Evolutionary conservation across 768 basidiomycete genomes (phyloP).

Genomic region (Lactarius psammicola): DNA sequence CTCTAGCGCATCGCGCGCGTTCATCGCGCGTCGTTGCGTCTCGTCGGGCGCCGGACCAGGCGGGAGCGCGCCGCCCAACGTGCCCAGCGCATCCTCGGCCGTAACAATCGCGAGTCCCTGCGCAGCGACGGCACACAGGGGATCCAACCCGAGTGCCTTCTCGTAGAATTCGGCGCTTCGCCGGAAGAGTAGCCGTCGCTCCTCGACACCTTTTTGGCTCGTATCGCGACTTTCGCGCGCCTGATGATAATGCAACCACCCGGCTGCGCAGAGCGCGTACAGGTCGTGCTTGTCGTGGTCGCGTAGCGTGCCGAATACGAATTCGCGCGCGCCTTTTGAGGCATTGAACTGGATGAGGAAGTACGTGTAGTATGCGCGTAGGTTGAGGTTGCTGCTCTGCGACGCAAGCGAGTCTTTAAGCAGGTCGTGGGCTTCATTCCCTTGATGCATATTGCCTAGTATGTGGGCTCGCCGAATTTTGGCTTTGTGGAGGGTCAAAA

Average conservation of each 20-base stretch:
- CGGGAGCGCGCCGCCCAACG: constrained; percentile 52
- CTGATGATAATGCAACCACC: constrained; percentile 81
- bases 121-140: constrained; percentile 86
- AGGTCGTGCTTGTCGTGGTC: constrained; percentile 85
- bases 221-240: constrained; percentile 80
- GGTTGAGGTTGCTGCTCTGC: constrained; percentile 73
- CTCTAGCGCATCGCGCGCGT: constrained; percentile 83
- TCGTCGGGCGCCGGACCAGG: constrained; percentile 57
- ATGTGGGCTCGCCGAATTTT: constrained; percentile 91
- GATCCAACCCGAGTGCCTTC: constrained; percentile 82
- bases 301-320: constrained; percentile 85
- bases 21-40: constrained; percentile 58
- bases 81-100: constrained; percentile 86
- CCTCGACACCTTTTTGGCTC: constrained; percentile 53
- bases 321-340: constrained; percentile 74
- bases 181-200: constrained; percentile 74
- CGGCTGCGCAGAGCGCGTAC: constrained; percentile 88
- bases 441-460: constrained; percentile 62
- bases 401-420: constrained; percentile 87
- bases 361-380: constrained; percentile 91
- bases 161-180: constrained; percentile 90
- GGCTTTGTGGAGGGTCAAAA: constrained; percentile 47
- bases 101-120: constrained; percentile 93
- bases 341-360: constrained; percentile 82
- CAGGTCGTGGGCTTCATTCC: constrained; percentile 81